Percentiles rank a stretch among this genome's conserved stretches.
These are phyloP conservation scores for Colletotrichum sp. DNA, from an alignment of 2,329 filamentous ascomycete species.

Conservation along the genomic window DNA sequence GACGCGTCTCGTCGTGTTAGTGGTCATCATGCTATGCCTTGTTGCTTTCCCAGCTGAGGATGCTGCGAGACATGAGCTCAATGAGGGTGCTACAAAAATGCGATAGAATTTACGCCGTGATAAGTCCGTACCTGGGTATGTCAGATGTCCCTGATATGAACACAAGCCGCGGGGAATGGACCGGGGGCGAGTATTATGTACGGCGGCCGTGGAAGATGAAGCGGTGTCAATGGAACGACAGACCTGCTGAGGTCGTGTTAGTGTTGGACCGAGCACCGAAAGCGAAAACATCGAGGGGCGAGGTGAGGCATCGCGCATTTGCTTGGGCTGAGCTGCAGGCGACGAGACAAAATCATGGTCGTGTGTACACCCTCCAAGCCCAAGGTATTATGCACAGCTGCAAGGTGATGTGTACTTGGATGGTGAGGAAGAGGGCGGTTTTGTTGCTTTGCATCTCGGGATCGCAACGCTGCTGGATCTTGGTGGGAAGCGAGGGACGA, in stretches of 20 bases:
- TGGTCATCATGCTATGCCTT: slow-evolving; percentile 13
- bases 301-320: background rate
- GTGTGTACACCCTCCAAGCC: background rate
- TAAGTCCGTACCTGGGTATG: background rate
- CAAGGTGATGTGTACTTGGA: background rate
- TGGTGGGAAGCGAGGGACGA: background rate
- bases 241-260: background rate
- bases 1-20: slow-evolving; percentile 17
- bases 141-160: background rate
- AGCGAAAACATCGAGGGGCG: background rate
- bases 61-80: slow-evolving; percentile 1
- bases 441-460: background rate
- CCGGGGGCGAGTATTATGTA: background rate
- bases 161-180: background rate
- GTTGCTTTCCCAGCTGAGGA: background rate
- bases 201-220: background rate
- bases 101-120: background rate
- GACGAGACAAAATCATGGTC: background rate
- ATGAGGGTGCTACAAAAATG: background rate
- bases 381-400: background rate
- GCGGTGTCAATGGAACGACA: background rate
- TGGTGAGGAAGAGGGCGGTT: background rate
- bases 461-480: background rate
- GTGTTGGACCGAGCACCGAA: background rate
- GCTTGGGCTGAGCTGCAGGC: background rate